These are phyloP conservation scores for Paraconiothyrium sp. DNA, from an alignment of 2,329 filamentous ascomycete species.

Conservation along the genomic window DNA sequence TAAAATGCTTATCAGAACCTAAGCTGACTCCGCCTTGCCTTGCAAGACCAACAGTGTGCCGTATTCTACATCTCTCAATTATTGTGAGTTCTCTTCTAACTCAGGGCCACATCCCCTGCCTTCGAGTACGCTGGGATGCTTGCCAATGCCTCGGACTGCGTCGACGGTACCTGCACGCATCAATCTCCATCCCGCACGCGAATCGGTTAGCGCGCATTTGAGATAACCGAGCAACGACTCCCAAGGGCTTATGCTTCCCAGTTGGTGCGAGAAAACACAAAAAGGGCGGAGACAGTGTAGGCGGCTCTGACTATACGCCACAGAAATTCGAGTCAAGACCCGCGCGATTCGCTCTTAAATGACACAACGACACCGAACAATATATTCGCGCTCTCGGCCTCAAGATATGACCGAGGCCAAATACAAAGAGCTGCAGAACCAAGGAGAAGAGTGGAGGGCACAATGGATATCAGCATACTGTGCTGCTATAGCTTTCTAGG, in stretches of 20 bases:
- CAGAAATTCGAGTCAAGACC: too few species aligned
- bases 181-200: neutral
- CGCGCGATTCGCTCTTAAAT: too few species aligned
- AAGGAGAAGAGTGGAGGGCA: neutral
- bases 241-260: neutral
- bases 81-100: too few species aligned
- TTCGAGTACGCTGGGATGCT: neutral
- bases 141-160: neutral
- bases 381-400: too few species aligned
- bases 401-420: too few species aligned
- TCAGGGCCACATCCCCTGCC: neutral
- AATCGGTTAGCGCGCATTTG: too few species aligned
- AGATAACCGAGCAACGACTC: neutral
- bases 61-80: too few species aligned
- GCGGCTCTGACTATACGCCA: too few species aligned
- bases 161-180: too few species aligned
- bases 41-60: neutral
- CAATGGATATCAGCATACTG: too few species aligned
- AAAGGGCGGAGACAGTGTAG: neutral
- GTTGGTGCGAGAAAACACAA: neutral
- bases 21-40: neutral
- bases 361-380: too few species aligned
- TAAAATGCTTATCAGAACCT: slow-evolving; percentile 13
- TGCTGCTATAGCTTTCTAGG: too few species aligned
- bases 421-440: neutral